These are phyloP conservation scores for Pezicula radicicola DNA, from an alignment of 2,329 filamentous ascomycete genomes.

Conservation along the genomic window DNA sequence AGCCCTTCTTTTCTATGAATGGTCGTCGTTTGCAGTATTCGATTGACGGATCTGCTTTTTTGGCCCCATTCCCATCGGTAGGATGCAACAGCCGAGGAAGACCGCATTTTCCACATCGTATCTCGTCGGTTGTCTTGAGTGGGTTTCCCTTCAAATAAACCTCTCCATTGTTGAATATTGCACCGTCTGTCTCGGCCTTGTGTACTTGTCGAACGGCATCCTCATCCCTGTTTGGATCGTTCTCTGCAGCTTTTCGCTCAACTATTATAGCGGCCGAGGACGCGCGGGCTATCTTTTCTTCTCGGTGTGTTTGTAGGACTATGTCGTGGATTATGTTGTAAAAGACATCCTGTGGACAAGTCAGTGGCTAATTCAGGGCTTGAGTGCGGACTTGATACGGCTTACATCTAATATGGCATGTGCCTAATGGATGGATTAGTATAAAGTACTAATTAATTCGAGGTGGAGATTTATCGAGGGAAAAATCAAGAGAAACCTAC, in stretches of 20 bases:
- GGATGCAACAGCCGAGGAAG: conserved; percentile 72
- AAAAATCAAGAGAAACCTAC: conserved; percentile 38
- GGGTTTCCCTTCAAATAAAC: conserved; percentile 70
- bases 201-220: conserved; percentile 23
- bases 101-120: conserved; percentile 71
- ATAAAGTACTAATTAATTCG: conserved; percentile 7
- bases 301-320: conserved; percentile 70
- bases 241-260: conserved; percentile 44
- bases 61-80: conserved; percentile 65
- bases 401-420: conserved; percentile 60
- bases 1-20: conserved; percentile 72
- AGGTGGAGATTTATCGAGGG: conserved; percentile 8
- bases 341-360: conserved; percentile 49
- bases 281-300: conserved; percentile 73
- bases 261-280: conserved; percentile 61
- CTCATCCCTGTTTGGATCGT: conserved; percentile 16
- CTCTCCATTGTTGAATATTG: conserved; percentile 66
- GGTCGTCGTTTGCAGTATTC: conserved; percentile 79
- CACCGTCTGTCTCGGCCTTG: conserved; percentile 63
- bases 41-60: conserved; percentile 61
- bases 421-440: conserved; percentile 39
- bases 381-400: too few relatives aligned
- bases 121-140: conserved; percentile 66
- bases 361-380: too few relatives aligned
- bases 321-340: conserved; percentile 76